Evolutionary conservation across 2,329 filamentous ascomycete genomes (phyloP).

Genomic region (Penicillium brasilianum): DNA sequence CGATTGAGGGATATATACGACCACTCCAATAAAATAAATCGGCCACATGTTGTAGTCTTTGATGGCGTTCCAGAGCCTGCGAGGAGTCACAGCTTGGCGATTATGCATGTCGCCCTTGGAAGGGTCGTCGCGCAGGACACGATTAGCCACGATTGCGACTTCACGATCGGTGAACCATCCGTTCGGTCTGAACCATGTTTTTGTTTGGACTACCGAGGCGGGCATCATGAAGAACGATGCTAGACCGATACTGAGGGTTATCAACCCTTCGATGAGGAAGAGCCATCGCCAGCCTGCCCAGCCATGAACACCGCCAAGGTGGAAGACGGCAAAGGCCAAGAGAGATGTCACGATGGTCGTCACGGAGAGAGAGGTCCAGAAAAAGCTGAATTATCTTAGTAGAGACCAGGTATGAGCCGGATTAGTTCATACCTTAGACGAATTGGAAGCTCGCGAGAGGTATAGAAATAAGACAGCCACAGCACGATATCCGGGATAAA

Average conservation of each 20-base stretch:
- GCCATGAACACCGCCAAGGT: conserved; percentile 42
- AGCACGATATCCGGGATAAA: conserved; percentile 29
- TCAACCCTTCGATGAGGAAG: conserved; percentile 30
- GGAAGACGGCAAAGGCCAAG: conserved; percentile 48
- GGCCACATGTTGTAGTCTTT: conserved; percentile 68
- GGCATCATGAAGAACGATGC: conserved; percentile 58
- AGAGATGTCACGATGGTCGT: conserved; percentile 50
- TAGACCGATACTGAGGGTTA: conserved; percentile 34
- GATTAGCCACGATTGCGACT: conserved; percentile 70
- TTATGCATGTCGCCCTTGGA: conserved; percentile 64
- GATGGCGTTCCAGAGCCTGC: conserved; percentile 56
- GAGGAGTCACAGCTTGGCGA: conserved; percentile 53
- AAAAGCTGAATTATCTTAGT: conserved; percentile 24
- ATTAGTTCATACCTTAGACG: conserved; percentile 16
- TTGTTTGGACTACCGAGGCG: conserved; percentile 64
- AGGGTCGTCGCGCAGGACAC: conserved; percentile 58
- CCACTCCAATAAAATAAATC: conserved; percentile 58
- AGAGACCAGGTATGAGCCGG: too few species aligned
- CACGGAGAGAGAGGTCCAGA: conserved; percentile 43
- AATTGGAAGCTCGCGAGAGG: conserved; percentile 66
- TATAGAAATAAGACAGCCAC: conserved; percentile 75
- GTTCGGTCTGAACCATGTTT: conserved; percentile 40
- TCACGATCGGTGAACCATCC: conserved; percentile 70
- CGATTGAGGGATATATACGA: conserved; percentile 60
- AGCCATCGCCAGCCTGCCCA: conserved; percentile 37